Evolutionary conservation across 495 filamentous ascomycete genomes (phyloP).

Genomic region (Hypoxylon fragiforme): DNA sequence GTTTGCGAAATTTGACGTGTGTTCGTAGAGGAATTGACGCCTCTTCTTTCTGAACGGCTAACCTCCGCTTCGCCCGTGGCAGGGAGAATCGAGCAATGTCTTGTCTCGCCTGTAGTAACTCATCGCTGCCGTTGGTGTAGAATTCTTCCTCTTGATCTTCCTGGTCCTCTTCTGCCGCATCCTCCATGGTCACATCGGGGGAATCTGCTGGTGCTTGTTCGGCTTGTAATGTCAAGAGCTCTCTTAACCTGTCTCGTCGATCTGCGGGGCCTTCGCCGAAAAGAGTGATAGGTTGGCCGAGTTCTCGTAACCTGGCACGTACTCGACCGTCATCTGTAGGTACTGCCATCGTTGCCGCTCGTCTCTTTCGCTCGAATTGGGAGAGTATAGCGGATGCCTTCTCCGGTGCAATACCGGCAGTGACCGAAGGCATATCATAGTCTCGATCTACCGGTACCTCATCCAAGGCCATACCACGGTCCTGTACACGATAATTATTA

Average conservation of each 20-base stretch:
- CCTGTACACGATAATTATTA: slow-evolving; percentile 43
- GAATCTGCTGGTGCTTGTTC: slow-evolving; percentile 64
- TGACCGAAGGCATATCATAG: slow-evolving; percentile 73
- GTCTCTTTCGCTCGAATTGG: slow-evolving; percentile 86
- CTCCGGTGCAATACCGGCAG: slow-evolving; percentile 79
- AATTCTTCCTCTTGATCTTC: slow-evolving; percentile 91
- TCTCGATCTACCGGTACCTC: slow-evolving; percentile 85
- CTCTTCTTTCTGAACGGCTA: slow-evolving; percentile 76
- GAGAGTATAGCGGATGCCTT: slow-evolving; percentile 85
- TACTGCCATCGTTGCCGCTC: slow-evolving; percentile 88
- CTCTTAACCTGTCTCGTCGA: slow-evolving; percentile 82
- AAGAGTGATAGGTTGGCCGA: slow-evolving; percentile 89
- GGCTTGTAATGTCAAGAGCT: slow-evolving; percentile 57
- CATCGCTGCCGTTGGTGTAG: slow-evolving; percentile 79
- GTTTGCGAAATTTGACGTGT: slow-evolving; percentile 87
- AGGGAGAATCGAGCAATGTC: slow-evolving; percentile 85
- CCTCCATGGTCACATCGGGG: slow-evolving; percentile 62
- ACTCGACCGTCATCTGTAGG: slow-evolving; percentile 93
- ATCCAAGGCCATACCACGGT: slow-evolving; percentile 73
- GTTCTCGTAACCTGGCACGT: slow-evolving; percentile 73
- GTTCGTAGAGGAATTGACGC: slow-evolving; percentile 80
- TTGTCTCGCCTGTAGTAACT: slow-evolving; percentile 75
- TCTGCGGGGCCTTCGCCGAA: slow-evolving; percentile 92
- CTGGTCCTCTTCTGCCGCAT: slow-evolving; percentile 63
- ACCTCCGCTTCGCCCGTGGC: slow-evolving; percentile 74